Base-by-base conservation (phyloP, 805 yeast genomes). In the Pichia kluyveri region DNA sequence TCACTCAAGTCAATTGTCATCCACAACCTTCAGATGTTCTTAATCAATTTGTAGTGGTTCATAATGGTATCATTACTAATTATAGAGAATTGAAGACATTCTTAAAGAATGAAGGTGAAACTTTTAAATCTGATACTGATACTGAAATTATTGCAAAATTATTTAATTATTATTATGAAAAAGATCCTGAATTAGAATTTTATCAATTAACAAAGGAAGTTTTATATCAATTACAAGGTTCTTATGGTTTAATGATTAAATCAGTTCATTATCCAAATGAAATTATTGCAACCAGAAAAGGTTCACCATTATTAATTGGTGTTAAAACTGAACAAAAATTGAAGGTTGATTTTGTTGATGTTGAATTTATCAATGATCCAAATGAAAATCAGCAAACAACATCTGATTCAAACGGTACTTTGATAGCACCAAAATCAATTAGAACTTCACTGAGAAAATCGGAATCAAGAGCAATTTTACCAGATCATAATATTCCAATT, bases 41-140 rank as follows among this genome's bases (percentile, higher is more conserved):
- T 42, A 83, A 84, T 58, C 96, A 90, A 67, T 93, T 93, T 60
- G 80, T 87, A 41, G 82, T 93, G 54, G 98, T 93, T 45, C 99
- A 93, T 73, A 93, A 93, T 61, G 99, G 99, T 75, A 93, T 93
- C 66, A 88, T 93, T 68, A 93, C 99, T 59, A 93, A 93, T 69
- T 91, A 83, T 73, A 80, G 90, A 62, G 97, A 86, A 60, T 79
- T 93, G 64, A 87, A 85, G 66, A 86, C 91, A 44, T 77, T 93
- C 63, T 76, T 93, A 59, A 62, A 69, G 44, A 72, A 83, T 52
- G 88, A 89, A 68, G 98, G 98, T 48, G 82, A 76, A 64, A 67
- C 67, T 50, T 93, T 93, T 65, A 90, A 82, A 67, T 81, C 91
- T 49, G 98, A 91, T 56, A 93, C 99, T 45, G 99, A 93, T 71